phyloP scores from a whole-genome alignment of 1,139 yeast genomes.

The Meyerozyma carpophila region DNA sequence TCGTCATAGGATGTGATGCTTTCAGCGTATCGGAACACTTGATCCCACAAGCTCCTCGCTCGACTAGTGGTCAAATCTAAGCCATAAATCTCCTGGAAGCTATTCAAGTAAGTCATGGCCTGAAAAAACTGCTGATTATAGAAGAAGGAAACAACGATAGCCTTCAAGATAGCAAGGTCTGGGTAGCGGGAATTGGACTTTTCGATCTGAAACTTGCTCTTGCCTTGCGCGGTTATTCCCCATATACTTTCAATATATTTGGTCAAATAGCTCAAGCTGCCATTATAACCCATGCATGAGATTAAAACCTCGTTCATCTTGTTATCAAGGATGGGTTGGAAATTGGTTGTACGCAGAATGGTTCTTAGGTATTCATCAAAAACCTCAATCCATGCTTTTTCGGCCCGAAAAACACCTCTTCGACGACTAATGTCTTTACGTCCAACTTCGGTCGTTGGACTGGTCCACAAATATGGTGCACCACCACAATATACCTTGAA shows the following conservation, averaged over 20 bases:
- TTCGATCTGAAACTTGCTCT: conserved; percentile 4
- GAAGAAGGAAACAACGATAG: conserved; percentile 28
- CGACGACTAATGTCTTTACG: conserved; percentile 14
- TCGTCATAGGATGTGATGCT: conserved; percentile 16
- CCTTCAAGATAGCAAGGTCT: conserved; percentile 17
- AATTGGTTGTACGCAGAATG: conserved; percentile 7
- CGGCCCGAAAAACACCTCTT: conserved; percentile 14
- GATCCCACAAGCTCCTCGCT: conserved; percentile 31
- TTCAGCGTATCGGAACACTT: conserved; percentile 34
- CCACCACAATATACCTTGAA: conserved; percentile 33
- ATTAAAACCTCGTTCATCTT: conserved; percentile 23
- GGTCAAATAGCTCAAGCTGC: conserved; percentile 19
- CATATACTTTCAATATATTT: conserved; percentile 24
- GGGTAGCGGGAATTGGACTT: conserved; percentile 23
- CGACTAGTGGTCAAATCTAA: conserved; percentile 15
- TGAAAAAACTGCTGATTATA: conserved; percentile 26
- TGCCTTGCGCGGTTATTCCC: conserved; percentile 27
- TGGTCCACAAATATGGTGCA: conserved; percentile 26
- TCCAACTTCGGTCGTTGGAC: conserved; percentile 18
- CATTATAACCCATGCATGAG: conserved; percentile 29
- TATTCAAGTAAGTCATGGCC: conserved; percentile 30
- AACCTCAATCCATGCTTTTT: conserved; percentile 16
- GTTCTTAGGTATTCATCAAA: conserved; percentile 15
- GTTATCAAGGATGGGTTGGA: conserved; percentile 15
- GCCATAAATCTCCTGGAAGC: conserved; percentile 28